These are phyloP conservation scores for Papilionanthe hybrid DNA, from an alignment of 116 monocot species.

Conservation along the genomic window DNA sequence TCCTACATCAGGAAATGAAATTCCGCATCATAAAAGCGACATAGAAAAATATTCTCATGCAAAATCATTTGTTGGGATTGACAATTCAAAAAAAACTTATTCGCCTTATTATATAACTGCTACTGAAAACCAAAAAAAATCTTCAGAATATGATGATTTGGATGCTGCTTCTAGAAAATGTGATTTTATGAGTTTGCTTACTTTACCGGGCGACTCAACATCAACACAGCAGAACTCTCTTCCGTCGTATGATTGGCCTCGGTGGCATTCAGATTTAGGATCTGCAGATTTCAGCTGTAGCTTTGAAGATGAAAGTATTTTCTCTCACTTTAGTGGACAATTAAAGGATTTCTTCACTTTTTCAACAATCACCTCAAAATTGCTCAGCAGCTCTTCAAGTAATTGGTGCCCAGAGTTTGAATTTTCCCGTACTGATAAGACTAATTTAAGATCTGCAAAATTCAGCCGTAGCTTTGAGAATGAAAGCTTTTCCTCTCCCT, in stretches of 20 bases:
- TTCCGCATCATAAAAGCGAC: too few relatives aligned
- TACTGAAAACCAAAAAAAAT: not conserved
- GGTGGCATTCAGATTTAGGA: not conserved
- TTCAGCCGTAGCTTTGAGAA: not conserved
- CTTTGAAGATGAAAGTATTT: not conserved
- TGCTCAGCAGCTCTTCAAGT: not conserved
- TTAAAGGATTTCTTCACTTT: not conserved
- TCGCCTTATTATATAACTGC: not conserved
- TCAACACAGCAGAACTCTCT: not conserved
- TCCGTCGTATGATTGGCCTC: not conserved
- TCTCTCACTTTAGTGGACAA: not conserved
- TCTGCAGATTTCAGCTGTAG: not conserved
- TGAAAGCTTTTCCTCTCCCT: not conserved
- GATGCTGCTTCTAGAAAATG: not conserved
- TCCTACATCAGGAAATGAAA: constrained; percentile 4
- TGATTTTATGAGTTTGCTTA: not conserved
- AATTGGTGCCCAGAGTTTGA: too few relatives aligned
- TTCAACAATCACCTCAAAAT: not conserved
- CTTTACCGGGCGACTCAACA: not conserved
- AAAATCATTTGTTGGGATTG: not conserved
- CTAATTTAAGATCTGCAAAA: not conserved
- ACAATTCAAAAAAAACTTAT: not conserved
- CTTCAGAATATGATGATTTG: not conserved
- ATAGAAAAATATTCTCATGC: not conserved
- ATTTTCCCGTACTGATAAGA: too few relatives aligned